Percentiles rank a stretch among this genome's conserved stretches.
phyloP scores from a whole-genome alignment of 768 basidiomycete genomes.

The Pleurotus citrinopileatus region DNA sequence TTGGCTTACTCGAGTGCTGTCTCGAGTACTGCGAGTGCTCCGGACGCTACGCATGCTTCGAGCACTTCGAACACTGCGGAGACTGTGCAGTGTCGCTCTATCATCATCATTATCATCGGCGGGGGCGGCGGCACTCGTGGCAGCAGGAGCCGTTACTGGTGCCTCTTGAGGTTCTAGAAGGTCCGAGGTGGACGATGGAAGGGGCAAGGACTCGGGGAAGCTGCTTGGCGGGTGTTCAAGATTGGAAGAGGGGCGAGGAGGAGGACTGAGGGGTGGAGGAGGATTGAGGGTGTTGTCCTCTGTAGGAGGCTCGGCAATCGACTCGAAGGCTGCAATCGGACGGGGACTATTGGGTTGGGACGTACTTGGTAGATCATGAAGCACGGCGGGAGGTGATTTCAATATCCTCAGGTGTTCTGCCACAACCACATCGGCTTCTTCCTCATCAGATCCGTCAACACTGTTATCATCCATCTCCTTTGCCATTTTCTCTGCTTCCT shows the following conservation, averaged over 20 bases:
- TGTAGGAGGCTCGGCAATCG: no score
- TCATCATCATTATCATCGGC: slow-evolving; percentile 29
- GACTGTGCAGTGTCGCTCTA: slow-evolving; percentile 36
- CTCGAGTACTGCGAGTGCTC: slow-evolving; percentile 28
- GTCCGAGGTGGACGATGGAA: background rate
- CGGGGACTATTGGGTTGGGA: background rate
- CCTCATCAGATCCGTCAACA: slow-evolving; percentile 21
- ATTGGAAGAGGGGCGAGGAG: background rate
- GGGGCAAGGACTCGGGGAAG: background rate
- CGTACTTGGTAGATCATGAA: background rate
- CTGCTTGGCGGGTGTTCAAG: background rate
- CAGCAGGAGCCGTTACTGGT: slow-evolving; percentile 12
- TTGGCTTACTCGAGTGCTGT: slow-evolving; percentile 30
- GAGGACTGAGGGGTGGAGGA: background rate
- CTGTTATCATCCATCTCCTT: slow-evolving; percentile 62
- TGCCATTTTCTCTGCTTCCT: slow-evolving; percentile 70
- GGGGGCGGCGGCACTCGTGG: background rate
- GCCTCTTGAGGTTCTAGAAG: background rate
- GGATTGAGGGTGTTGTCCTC: no score
- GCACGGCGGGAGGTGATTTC: slow-evolving; percentile 9
- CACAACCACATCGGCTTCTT: slow-evolving; percentile 39
- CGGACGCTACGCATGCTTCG: slow-evolving; percentile 33
- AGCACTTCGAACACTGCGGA: slow-evolving; percentile 25
- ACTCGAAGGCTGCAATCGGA: no score
- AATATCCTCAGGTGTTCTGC: slow-evolving; percentile 44